phyloP scores from a whole-genome alignment of 2,329 filamentous ascomycete genomes.

The Calonectria montana region DNA sequence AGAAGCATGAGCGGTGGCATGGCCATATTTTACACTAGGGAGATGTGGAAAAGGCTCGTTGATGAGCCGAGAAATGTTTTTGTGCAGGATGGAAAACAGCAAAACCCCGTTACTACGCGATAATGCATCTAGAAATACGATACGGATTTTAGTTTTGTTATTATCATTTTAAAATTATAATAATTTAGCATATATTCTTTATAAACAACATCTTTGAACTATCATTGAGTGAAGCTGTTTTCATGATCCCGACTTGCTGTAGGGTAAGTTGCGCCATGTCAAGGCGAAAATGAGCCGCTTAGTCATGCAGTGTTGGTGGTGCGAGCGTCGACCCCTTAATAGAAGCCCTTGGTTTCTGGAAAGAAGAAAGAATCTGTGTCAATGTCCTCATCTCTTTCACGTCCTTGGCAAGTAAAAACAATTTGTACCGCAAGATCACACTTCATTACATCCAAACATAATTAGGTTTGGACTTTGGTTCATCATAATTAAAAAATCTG shows the following conservation, averaged over 20 bases:
- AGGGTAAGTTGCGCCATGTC: neutral
- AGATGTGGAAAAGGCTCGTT: no score
- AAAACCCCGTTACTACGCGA: no score
- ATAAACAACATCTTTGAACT: neutral
- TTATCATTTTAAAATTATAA: neutral
- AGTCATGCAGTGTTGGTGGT: neutral
- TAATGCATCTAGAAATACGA: no score
- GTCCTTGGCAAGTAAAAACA: neutral
- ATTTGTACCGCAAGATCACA: neutral
- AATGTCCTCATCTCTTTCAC: neutral
- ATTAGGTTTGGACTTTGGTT: neutral
- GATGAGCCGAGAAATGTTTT: no score
- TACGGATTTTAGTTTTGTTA: no score
- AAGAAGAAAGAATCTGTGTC: neutral
- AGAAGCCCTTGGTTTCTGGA: neutral
- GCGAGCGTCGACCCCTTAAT: neutral
- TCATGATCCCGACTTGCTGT: neutral
- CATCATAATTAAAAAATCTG: neutral
- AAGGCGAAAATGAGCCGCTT: neutral
- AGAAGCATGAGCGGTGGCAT: no score
- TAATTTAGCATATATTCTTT: neutral
- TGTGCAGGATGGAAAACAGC: no score
- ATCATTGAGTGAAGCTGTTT: neutral
- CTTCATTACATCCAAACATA: neutral
- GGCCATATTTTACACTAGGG: no score